A percentile compares a stretch with the other conserved stretches of the same genome.
These are phyloP conservation scores for Talaromyces sp. DNA, from an alignment of 2,329 filamentous ascomycete genomes.

Conservation along the genomic window DNA sequence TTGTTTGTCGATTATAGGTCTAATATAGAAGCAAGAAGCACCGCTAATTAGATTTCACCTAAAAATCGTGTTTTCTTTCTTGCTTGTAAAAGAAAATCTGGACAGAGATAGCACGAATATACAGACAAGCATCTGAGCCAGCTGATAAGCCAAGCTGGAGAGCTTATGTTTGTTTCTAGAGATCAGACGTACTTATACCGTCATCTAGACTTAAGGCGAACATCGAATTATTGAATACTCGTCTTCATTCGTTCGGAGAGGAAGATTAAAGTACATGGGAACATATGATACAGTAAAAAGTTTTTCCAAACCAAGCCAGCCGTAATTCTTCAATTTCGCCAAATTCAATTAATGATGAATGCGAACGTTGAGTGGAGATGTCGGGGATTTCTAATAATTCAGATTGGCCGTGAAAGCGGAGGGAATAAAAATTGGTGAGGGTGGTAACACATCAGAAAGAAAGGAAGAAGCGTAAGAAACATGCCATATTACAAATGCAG, in stretches of 20 bases:
- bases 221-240: background rate
- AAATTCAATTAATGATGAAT: slow-evolving; percentile 11
- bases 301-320: slow-evolving; percentile 7
- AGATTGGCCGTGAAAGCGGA: slow-evolving; percentile 11
- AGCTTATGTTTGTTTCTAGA: background rate
- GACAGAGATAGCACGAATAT: no score
- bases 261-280: slow-evolving; percentile 16
- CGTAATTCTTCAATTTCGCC: slow-evolving; percentile 11
- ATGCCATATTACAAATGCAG: slow-evolving; percentile 21
- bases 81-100: no score
- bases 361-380: slow-evolving; percentile 17
- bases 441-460: slow-evolving; percentile 15
- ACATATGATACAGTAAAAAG: slow-evolving; percentile 12
- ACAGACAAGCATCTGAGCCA: no score
- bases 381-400: slow-evolving; percentile 1
- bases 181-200: background rate
- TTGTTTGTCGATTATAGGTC: background rate
- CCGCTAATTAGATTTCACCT: no score
- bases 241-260: slow-evolving; percentile 3
- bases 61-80: no score
- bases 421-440: background rate
- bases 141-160: background rate
- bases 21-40: background rate
- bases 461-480: slow-evolving; percentile 9
- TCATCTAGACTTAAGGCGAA: background rate